A percentile compares a stretch with the other conserved stretches of the same genome.
Evolutionary conservation across 495 filamentous ascomycete species (phyloP).

Genomic region (Aspergillus diversus): DNA sequence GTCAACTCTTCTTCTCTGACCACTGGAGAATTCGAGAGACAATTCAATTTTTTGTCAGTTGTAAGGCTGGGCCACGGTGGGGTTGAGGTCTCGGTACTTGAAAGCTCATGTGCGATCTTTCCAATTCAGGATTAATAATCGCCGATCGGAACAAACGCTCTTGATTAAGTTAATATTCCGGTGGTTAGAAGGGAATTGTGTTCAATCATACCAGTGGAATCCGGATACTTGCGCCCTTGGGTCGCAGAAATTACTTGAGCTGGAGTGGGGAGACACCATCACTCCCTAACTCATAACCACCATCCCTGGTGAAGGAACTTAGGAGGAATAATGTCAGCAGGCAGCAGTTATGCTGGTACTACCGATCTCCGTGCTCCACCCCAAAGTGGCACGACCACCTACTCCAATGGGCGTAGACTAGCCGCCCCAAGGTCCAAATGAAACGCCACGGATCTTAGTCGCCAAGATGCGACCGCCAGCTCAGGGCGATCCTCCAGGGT

Average conservation of each 20-base stretch:
- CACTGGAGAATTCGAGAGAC: not conserved
- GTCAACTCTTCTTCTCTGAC: no score
- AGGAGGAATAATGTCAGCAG: no score
- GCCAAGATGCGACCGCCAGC: not conserved
- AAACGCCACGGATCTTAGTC: not conserved
- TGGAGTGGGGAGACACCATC: not conserved
- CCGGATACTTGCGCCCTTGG: no score
- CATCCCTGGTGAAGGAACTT: no score
- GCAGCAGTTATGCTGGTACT: not conserved
- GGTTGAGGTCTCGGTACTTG: not conserved
- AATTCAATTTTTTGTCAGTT: not conserved
- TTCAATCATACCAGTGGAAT: no score
- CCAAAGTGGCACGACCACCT: conserved; percentile 16
- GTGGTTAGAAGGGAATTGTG: no score
- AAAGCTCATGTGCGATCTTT: not conserved
- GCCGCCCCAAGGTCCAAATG: not conserved
- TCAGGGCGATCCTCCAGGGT: conserved; percentile 2
- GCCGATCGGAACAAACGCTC: not conserved
- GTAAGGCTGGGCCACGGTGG: not conserved
- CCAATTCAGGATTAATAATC: not conserved
- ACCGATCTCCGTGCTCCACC: conserved; percentile 5
- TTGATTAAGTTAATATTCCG: no score
- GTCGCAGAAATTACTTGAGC: no score
- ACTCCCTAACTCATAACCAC: not conserved
- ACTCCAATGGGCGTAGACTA: conserved; percentile 6